Evolutionary conservation across 768 basidiomycete genomes (phyloP).

Genomic region (Serendipita indica): DNA sequence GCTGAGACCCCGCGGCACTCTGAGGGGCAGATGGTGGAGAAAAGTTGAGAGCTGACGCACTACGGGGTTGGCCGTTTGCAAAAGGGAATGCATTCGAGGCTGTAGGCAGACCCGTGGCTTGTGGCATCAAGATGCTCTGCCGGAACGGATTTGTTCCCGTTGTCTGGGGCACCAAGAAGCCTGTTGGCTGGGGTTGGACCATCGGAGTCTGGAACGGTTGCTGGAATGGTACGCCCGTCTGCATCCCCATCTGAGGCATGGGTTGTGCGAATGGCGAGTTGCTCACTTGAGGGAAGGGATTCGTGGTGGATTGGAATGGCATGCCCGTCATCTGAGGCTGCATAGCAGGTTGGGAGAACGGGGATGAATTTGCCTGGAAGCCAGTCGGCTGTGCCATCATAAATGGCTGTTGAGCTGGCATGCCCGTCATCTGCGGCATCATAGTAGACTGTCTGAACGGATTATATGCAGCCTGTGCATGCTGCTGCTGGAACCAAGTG

Average conservation of each 20-base stretch:
- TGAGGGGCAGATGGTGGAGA: constrained; percentile 16
- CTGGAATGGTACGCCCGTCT: neutral
- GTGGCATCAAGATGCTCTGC: constrained; percentile 56
- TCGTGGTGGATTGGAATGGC: constrained; percentile 8
- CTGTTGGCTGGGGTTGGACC: constrained; percentile 20
- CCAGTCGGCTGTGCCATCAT: constrained; percentile 14
- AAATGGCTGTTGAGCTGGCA: constrained; percentile 23
- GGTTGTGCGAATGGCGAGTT: neutral
- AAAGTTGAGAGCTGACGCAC: constrained; percentile 14
- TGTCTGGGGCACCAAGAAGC: constrained; percentile 14
- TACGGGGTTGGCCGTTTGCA: constrained; percentile 1
- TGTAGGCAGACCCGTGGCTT: constrained; percentile 40
- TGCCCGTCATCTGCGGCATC: constrained; percentile 46
- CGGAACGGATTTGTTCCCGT: constrained; percentile 78
- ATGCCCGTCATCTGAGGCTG: constrained; percentile 9
- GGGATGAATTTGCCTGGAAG: neutral
- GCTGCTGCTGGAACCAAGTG: constrained; percentile 18
- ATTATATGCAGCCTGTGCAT: constrained; percentile 32
- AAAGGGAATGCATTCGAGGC: neutral
- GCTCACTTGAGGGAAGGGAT: constrained; percentile 8
- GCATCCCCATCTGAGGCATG: neutral
- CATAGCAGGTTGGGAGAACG: neutral
- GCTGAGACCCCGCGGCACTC: constrained; percentile 17
- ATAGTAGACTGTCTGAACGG: constrained; percentile 76
- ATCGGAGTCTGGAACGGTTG: neutral